A percentile compares a stretch with the other conserved stretches of the same genome.
These are phyloP conservation scores for Gossypium davidsonii DNA, from an alignment of 441 rosid species.

Conservation along the genomic window DNA sequence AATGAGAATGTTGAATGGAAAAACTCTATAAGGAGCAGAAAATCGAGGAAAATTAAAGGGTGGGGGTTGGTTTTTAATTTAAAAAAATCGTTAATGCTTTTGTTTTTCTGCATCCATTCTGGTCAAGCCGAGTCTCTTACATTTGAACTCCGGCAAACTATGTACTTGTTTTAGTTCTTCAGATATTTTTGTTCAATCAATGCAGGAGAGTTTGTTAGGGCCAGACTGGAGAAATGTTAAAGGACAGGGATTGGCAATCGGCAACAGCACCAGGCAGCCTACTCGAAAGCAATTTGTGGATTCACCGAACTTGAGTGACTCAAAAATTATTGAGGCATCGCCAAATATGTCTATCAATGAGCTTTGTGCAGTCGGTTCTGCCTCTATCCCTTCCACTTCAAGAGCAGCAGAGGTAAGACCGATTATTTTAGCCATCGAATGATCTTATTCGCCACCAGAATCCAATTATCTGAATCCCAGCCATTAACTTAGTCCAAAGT, in stretches of 20 bases:
- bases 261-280: slow-evolving; percentile 69
- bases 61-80: no score
- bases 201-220: slow-evolving; percentile 58
- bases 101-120: slow-evolving; percentile 5
- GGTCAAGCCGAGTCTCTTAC: neutral
- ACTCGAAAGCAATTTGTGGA: slow-evolving; percentile 59
- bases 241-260: slow-evolving; percentile 30
- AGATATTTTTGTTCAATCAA: neutral
- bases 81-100: neutral
- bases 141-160: neutral
- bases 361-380: slow-evolving; percentile 56
- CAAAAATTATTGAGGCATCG: slow-evolving; percentile 62
- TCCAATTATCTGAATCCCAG: neutral
- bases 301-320: slow-evolving; percentile 54
- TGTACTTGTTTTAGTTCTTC: neutral
- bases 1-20: slow-evolving; percentile 5
- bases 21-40: neutral
- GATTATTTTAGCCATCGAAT: neutral
- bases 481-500: neutral
- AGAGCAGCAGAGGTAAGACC: slow-evolving; percentile 65
- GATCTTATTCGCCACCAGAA: neutral
- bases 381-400: slow-evolving; percentile 63
- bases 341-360: slow-evolving; percentile 58
- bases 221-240: slow-evolving; percentile 70
- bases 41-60: neutral